Evolutionary conservation across 257 asterid genomes (phyloP).

Genomic region (Przewalskia tangutica): DNA sequence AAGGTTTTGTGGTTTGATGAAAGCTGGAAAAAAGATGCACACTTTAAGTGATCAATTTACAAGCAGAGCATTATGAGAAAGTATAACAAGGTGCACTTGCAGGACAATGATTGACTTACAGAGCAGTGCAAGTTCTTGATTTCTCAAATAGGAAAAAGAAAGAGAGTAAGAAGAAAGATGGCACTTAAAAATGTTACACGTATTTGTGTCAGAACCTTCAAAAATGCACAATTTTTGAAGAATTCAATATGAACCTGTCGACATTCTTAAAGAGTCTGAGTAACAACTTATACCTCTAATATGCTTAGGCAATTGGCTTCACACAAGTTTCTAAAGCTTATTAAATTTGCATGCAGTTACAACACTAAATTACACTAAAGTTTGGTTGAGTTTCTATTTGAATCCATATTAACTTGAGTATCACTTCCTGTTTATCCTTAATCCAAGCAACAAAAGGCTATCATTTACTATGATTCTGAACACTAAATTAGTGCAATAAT

Average conservation of each 20-base stretch:
- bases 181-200: too few relatives aligned
- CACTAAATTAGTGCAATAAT: neutral
- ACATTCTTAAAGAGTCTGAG: too few relatives aligned
- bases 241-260: too few relatives aligned
- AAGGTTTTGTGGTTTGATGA: neutral
- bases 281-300: neutral
- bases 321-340: neutral
- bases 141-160: conserved; percentile 3
- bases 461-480: neutral
- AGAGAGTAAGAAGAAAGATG: neutral
- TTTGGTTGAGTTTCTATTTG: too few relatives aligned
- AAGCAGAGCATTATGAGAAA: neutral
- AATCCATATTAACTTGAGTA: neutral
- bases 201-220: too few relatives aligned
- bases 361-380: too few relatives aligned
- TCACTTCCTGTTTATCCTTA: neutral
- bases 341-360: too few relatives aligned
- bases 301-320: neutral
- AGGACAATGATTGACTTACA: neutral
- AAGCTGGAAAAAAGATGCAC: neutral
- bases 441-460: neutral
- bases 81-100: neutral
- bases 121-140: neutral
- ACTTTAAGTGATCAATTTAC: neutral
- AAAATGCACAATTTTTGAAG: too few relatives aligned